Base-by-base conservation (phyloP, 176 grass and related monocot species). In the Oryza australiensis region DNA sequence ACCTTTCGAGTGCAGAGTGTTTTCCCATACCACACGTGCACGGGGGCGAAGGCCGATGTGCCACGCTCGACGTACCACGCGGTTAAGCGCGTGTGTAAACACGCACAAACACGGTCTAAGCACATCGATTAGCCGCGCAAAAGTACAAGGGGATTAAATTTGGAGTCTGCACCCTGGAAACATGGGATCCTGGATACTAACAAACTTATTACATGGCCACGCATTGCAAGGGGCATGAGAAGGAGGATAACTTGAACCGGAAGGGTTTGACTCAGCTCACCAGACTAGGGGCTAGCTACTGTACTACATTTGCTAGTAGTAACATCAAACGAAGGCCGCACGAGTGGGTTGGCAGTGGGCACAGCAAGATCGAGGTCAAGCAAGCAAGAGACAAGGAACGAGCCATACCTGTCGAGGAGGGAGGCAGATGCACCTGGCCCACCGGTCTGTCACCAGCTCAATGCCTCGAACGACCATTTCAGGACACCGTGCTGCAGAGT, bases 231-330 rank as follows among this genome's bases (percentile, higher is more conserved):
- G 81, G 45, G 66, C 82, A 76, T 81, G 78, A 66, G 88, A 76
- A 42, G 85, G 66, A 89, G 82, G 72, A 92, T 60, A 88, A 88
- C 92, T 97, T 97, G 87, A 84, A 86, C 40, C 71, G 66, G 75
- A 97, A 97, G 94, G 83, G 90, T 94, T 94, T 97, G 94, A 92
- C 89, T 74, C 76, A 40, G 90, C 87, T 57, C 76, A 40, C 72
- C 53, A 32, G 41, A 71, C 3, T 73, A 83, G 78, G 41, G 63
- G 38, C 63, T 10, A 82, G 74, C 60, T 37, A 55, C 49, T 53
- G 49, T 20, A 53, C 51, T 37, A 37, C 35, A 8, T 7, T 55
- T 55, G 51, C 51, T 55, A n/a, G 30, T 22, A 43, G 67, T 32
- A 62, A 7, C 53, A 82, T 40, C 66, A 71, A 41, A 82, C 26